phyloP scores from a whole-genome alignment of 805 yeast genomes.

The Saccharomyces mikatae region DNA sequence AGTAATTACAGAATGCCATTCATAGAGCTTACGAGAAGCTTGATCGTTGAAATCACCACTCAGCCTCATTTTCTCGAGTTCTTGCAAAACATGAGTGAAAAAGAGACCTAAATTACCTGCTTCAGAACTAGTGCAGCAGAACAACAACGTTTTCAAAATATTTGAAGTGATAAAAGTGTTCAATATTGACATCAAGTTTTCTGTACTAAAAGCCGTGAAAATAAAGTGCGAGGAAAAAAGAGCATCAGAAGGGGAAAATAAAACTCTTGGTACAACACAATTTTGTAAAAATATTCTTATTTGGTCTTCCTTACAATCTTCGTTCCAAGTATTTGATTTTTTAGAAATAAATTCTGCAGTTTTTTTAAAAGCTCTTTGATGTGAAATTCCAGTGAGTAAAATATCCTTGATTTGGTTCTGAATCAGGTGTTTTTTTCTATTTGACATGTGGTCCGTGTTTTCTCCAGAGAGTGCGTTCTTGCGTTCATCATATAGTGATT shows the following conservation, averaged over 20 bases:
- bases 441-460: constrained; percentile 4
- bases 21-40: constrained; percentile 36
- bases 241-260: constrained; percentile 80
- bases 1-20: constrained; percentile 49
- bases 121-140: constrained; percentile 65
- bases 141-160: constrained; percentile 50
- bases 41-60: constrained; percentile 18
- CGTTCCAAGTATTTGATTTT: constrained; percentile 11
- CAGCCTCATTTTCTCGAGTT: constrained; percentile 40
- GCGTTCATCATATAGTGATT: constrained; percentile 43
- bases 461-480: constrained; percentile 13
- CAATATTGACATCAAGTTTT: constrained; percentile 35
- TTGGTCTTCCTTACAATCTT: constrained; percentile 14
- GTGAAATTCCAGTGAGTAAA: constrained; percentile 14
- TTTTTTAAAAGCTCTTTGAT: constrained; percentile 14
- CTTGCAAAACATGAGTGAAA: constrained; percentile 44
- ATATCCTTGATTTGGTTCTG: constrained; percentile 14
- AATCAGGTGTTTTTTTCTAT: constrained; percentile 13
- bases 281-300: constrained; percentile 41
- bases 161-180: constrained; percentile 42
- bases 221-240: constrained; percentile 57
- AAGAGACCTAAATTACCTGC: constrained; percentile 79
- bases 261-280: constrained; percentile 68
- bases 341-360: constrained; percentile 5
- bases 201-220: constrained; percentile 38